Conservation (phyloP, 1,284 basidiomycete genomes). For the Cryptococcus wingfieldii region DNA sequence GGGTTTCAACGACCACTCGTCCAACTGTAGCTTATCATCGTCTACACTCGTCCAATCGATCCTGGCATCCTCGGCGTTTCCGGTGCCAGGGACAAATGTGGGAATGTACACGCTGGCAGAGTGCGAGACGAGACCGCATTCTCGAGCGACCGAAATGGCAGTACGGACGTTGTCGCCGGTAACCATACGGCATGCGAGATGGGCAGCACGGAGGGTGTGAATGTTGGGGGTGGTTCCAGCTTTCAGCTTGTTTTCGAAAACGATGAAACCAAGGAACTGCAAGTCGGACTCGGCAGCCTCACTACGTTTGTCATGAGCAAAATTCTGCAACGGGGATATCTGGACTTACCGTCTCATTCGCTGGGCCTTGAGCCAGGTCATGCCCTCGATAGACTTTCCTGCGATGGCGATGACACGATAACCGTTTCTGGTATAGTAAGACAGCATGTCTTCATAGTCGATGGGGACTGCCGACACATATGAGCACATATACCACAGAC, state of each 20-base stretch:
- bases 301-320: constrained; percentile 49
- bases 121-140: constrained; percentile 84
- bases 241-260: constrained; percentile 99
- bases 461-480: constrained; percentile 65
- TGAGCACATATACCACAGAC: background rate
- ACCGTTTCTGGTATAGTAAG: constrained; percentile 95
- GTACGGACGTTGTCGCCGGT: constrained; percentile 97
- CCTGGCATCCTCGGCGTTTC: constrained; percentile 62
- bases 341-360: constrained; percentile 77
- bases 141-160: constrained; percentile 92
- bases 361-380: constrained; percentile 98
- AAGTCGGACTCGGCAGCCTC: constrained; percentile 91
- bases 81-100: constrained; percentile 71
- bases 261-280: constrained; percentile 89
- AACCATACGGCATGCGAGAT: constrained; percentile 94
- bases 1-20: constrained; percentile 82
- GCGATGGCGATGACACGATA: constrained; percentile 98
- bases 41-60: constrained; percentile 93
- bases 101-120: constrained; percentile 91
- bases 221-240: constrained; percentile 89
- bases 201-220: constrained; percentile 78
- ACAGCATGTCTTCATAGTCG: constrained; percentile 94
- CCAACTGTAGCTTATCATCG: constrained; percentile 77
- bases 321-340: background rate
- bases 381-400: constrained; percentile 86